phyloP scores from a whole-genome alignment of 2,329 filamentous ascomycete genomes.

The Helotiales sp. region DNA sequence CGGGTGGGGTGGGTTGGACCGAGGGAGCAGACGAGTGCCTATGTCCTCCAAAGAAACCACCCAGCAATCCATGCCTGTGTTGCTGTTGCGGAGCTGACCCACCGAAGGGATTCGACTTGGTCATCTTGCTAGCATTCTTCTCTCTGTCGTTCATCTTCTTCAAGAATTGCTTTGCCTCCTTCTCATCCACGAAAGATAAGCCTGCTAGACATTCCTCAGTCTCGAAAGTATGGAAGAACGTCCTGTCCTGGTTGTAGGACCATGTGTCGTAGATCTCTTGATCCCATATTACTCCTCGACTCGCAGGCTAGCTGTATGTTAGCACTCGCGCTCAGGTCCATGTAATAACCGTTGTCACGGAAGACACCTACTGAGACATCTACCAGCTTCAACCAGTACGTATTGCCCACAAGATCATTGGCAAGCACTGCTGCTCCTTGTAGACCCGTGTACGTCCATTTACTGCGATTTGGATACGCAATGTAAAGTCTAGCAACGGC shows the following conservation, averaged over 20 bases:
- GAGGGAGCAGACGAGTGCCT: conserved; percentile 56
- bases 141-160: conserved; percentile 97
- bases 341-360: neutral
- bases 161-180: conserved; percentile 93
- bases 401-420: conserved; percentile 92
- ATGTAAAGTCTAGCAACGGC: conserved; percentile 92
- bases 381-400: conserved; percentile 96
- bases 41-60: conserved; percentile 59
- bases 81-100: conserved; percentile 45
- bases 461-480: conserved; percentile 78
- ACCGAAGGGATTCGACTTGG: conserved; percentile 73
- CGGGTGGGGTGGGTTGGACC: conserved; percentile 49
- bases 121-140: conserved; percentile 91
- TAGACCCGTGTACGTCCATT: conserved; percentile 93
- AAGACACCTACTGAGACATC: conserved; percentile 78
- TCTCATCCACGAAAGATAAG: conserved; percentile 92
- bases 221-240: conserved; percentile 98
- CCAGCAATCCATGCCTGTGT: conserved; percentile 49
- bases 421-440: conserved; percentile 90
- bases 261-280: conserved; percentile 97
- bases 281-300: conserved; percentile 89
- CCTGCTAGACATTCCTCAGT: conserved; percentile 88
- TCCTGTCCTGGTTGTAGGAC: conserved; percentile 93
- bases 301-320: conserved; percentile 57
- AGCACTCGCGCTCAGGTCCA: conserved; percentile 17